Percentiles rank a stretch among this genome's conserved stretches.
Evolutionary conservation across 2,329 filamentous ascomycete species (phyloP).

Genomic region (Sporothrix phasma): DNA sequence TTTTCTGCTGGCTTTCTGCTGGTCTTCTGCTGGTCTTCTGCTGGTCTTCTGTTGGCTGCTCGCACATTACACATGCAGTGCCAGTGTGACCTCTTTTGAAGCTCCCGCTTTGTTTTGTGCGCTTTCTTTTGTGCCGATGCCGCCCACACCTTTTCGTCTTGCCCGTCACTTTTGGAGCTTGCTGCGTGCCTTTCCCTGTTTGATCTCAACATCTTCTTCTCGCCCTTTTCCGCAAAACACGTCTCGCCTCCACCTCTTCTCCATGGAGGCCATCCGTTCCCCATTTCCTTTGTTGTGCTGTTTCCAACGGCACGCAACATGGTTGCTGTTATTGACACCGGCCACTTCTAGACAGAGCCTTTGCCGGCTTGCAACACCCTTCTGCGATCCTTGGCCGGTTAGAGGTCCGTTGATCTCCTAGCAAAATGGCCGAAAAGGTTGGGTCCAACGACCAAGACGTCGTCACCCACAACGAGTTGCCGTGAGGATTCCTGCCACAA

Average conservation of each 20-base stretch:
- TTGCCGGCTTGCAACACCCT: background rate
- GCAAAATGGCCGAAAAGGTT: slow-evolving; percentile 10
- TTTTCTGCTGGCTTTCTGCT: background rate
- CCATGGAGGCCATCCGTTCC: background rate
- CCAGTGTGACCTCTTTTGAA: background rate
- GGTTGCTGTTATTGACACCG: background rate
- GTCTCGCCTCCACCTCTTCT: background rate
- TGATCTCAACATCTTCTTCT: background rate
- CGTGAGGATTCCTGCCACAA: background rate
- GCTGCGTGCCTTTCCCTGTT: background rate
- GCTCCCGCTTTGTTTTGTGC: background rate
- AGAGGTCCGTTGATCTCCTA: background rate
- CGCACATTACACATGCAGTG: background rate
- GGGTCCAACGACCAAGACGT: slow-evolving; percentile 2
- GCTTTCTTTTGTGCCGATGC: background rate
- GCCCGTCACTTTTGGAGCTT: background rate
- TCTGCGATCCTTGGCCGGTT: background rate
- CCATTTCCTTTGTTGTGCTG: background rate
- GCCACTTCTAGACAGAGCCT: background rate
- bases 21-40: background rate
- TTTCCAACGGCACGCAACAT: background rate
- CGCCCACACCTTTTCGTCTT: background rate
- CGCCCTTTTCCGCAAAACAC: background rate
- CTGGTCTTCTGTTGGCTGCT: background rate
- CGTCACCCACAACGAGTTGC: slow-evolving; percentile 1